Evolutionary conservation across 2,329 filamentous ascomycete species (phyloP).

Genomic region (Diplodia mutila): DNA sequence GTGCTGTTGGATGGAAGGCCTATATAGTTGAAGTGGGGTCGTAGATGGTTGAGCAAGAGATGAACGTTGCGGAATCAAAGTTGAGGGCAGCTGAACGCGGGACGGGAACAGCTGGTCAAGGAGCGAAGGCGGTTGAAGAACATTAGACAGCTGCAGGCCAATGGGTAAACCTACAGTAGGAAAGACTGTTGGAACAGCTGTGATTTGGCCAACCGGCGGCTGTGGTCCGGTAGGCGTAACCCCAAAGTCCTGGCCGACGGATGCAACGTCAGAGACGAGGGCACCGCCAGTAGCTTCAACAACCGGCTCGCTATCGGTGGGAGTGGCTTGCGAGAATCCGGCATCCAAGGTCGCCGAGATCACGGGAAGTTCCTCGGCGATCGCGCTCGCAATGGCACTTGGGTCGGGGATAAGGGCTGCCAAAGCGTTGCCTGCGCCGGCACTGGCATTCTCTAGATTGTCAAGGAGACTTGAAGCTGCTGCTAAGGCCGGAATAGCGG

Average conservation of each 20-base stretch:
- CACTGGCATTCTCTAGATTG: not conserved
- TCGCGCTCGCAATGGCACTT: not conserved
- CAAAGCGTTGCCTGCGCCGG: not conserved
- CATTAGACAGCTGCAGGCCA: not conserved
- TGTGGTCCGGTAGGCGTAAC: not conserved
- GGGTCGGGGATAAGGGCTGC: not conserved
- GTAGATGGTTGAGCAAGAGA: not conserved
- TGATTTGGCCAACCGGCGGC: not conserved
- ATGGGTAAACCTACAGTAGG: conserved; percentile 11
- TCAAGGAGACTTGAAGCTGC: not conserved
- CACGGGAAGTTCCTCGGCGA: not conserved
- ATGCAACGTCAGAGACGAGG: not conserved
- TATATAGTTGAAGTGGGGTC: not conserved
- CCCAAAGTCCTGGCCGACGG: not conserved
- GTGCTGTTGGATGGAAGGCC: not conserved
- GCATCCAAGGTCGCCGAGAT: not conserved
- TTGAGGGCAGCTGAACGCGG: not conserved
- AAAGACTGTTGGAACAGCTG: not conserved
- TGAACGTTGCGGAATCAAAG: not conserved
- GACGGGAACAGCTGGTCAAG: not conserved
- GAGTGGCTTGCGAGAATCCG: not conserved
- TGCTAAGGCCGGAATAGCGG: not conserved
- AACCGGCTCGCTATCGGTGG: not conserved
- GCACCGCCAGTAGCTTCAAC: not conserved
- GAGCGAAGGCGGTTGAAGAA: not conserved